Evolutionary conservation across 2,329 filamentous ascomycete genomes (phyloP).

Genomic region (Leptosphaerulina australis): DNA sequence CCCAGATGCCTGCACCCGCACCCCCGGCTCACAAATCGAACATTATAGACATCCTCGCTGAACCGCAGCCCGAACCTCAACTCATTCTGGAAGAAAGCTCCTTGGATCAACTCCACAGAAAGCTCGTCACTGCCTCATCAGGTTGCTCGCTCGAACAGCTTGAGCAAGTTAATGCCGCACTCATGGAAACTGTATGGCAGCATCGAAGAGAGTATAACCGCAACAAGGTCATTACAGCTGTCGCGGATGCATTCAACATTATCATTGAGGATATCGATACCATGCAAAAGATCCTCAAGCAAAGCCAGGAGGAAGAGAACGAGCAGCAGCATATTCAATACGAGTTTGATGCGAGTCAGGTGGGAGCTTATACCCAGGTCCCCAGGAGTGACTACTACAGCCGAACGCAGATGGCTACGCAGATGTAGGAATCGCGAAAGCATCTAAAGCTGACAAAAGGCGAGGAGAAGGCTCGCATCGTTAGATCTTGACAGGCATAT

Average conservation of each 20-base stretch:
- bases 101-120: slow-evolving; percentile 64
- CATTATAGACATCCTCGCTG: slow-evolving; percentile 53
- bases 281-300: slow-evolving; percentile 53
- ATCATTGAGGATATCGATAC: slow-evolving; percentile 71
- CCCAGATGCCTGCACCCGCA: slow-evolving; percentile 46
- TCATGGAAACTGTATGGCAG: slow-evolving; percentile 91
- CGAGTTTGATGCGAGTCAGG: slow-evolving; percentile 13
- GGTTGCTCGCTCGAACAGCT: slow-evolving; percentile 91
- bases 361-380: slow-evolving; percentile 10
- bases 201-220: slow-evolving; percentile 83
- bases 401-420: neutral
- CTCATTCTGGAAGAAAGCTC: slow-evolving; percentile 57
- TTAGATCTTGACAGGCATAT: neutral
- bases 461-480: neutral
- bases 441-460: neutral
- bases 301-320: slow-evolving; percentile 47
- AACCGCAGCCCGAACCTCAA: slow-evolving; percentile 35
- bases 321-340: slow-evolving; percentile 13
- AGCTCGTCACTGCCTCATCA: slow-evolving; percentile 70
- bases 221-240: slow-evolving; percentile 68
- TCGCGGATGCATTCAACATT: slow-evolving; percentile 76
- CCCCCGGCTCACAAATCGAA: slow-evolving; percentile 44
- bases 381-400: slow-evolving; percentile 11
- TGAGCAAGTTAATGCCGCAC: slow-evolving; percentile 85
- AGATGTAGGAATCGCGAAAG: neutral